Evolutionary conservation across 2,329 filamentous ascomycete genomes (phyloP).

Genomic region (Didymella exigua): DNA sequence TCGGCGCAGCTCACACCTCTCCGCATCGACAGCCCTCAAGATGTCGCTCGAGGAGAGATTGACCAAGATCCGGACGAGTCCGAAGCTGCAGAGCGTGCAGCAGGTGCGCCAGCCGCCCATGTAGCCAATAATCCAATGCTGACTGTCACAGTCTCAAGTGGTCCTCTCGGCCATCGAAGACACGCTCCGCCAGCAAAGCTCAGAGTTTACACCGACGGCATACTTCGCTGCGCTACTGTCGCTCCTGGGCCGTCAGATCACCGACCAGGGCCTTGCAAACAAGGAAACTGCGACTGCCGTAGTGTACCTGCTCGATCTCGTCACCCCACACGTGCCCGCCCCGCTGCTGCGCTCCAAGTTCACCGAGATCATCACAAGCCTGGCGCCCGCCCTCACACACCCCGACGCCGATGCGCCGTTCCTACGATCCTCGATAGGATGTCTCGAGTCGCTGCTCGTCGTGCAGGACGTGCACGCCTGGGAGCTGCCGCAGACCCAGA

Average conservation of each 20-base stretch:
- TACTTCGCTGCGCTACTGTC: constrained; percentile 97
- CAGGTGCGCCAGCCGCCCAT: constrained; percentile 64
- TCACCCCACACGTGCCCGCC: constrained; percentile 82
- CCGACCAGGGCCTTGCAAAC: constrained; percentile 69
- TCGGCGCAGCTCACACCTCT: constrained; percentile 11
- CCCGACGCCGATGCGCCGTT: constrained; percentile 85
- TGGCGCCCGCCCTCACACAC: constrained; percentile 82
- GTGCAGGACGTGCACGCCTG: constrained; percentile 88
- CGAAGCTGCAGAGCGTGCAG: constrained; percentile 93
- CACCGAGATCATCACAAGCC: constrained; percentile 83
- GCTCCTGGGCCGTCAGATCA: constrained; percentile 78
- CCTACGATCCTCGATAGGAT: constrained; percentile 86
- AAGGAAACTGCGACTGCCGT: constrained; percentile 84
- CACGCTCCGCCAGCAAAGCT: constrained; percentile 86
- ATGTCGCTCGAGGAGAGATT: constrained; percentile 84
- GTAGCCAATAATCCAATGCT: constrained; percentile 6
- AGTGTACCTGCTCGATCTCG: constrained; percentile 92
- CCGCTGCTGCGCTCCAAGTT: constrained; percentile 93
- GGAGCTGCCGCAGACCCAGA: constrained; percentile 81
- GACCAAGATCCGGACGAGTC: constrained; percentile 90
- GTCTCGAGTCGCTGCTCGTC: constrained; percentile 86
- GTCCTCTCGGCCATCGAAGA: constrained; percentile 92
- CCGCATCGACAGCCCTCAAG: constrained; percentile 28
- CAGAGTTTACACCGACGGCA: constrained; percentile 80
- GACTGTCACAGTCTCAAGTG: constrained; percentile 70